phyloP scores from a whole-genome alignment of 2,329 filamentous ascomycete species.

The Penicillium polonicum region DNA sequence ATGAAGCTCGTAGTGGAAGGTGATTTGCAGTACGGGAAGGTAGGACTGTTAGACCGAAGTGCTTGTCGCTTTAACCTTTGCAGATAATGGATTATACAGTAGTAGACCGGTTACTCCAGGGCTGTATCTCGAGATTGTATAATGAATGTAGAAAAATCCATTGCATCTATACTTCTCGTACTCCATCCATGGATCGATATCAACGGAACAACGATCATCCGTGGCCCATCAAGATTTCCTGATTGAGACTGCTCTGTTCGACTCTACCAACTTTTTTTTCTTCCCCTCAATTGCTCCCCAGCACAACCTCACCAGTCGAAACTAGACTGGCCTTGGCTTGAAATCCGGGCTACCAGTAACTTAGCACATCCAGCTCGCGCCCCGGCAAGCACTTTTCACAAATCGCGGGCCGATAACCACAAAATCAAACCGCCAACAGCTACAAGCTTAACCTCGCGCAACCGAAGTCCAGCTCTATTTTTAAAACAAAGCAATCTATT shows the following conservation, averaged over 20 bases:
- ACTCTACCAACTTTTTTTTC: slow-evolving; percentile 18
- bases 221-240: slow-evolving; percentile 32
- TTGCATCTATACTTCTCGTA: neutral
- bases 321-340: neutral
- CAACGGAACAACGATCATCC: slow-evolving; percentile 31
- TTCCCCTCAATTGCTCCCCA: slow-evolving; percentile 7
- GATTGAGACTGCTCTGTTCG: slow-evolving; percentile 22
- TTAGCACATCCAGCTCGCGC: neutral
- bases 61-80: too few species aligned
- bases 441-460: slow-evolving; percentile 1
- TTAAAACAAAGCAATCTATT: neutral
- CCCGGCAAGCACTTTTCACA: neutral
- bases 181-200: neutral
- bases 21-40: neutral
- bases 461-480: neutral
- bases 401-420: slow-evolving; percentile 11
- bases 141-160: neutral
- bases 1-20: neutral
- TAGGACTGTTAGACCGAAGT: neutral
- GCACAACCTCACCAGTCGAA: neutral
- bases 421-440: slow-evolving; percentile 1
- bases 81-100: neutral
- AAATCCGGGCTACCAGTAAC: neutral
- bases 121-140: too few species aligned
- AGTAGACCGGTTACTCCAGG: neutral